Percentiles rank a stretch among this genome's conserved stretches.
Conservation (phyloP, 129 eudicot species). For the Flaveria brownii region DNA sequence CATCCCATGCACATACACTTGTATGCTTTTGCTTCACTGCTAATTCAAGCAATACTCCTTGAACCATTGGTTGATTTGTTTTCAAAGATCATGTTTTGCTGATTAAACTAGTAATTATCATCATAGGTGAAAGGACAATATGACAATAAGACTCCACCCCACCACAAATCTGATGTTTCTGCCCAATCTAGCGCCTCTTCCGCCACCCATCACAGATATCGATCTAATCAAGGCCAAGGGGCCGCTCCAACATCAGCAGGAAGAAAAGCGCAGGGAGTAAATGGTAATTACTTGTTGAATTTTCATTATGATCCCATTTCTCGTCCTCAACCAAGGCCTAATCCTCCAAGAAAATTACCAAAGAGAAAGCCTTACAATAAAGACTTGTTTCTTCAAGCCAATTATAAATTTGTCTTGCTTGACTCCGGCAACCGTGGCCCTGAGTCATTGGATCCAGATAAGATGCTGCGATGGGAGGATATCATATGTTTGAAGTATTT, state of each 20-base stretch:
- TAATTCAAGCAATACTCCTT: too few species aligned
- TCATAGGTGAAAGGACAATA: slow-evolving; percentile 44
- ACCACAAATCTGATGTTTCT: slow-evolving; percentile 39
- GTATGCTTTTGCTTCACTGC: neutral
- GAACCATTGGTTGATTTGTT: too few species aligned
- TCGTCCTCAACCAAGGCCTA: slow-evolving; percentile 61
- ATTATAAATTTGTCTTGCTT: slow-evolving; percentile 78
- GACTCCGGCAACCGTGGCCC: slow-evolving; percentile 65
- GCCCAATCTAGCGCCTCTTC: slow-evolving; percentile 41
- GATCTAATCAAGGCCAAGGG: slow-evolving; percentile 32
- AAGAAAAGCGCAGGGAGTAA: slow-evolving; percentile 63
- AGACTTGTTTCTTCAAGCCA: slow-evolving; percentile 93
- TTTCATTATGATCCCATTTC: slow-evolving; percentile 89
- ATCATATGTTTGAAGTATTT: slow-evolving; percentile 74
- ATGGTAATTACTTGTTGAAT: slow-evolving; percentile 85
- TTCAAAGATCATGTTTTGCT: too few species aligned
- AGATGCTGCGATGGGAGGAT: slow-evolving; percentile 88
- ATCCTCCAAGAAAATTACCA: slow-evolving; percentile 59
- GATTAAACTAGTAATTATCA: neutral
- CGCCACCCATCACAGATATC: slow-evolving; percentile 37
- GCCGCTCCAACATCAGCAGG: slow-evolving; percentile 48
- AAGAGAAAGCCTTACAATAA: slow-evolving; percentile 85
- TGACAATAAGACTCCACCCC: slow-evolving; percentile 40
- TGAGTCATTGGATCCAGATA: slow-evolving; percentile 85
- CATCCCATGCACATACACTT: neutral